These are phyloP conservation scores for Schoenoplectus triqueter DNA, from an alignment of 202 grass and related monocot species.

Conservation along the genomic window DNA sequence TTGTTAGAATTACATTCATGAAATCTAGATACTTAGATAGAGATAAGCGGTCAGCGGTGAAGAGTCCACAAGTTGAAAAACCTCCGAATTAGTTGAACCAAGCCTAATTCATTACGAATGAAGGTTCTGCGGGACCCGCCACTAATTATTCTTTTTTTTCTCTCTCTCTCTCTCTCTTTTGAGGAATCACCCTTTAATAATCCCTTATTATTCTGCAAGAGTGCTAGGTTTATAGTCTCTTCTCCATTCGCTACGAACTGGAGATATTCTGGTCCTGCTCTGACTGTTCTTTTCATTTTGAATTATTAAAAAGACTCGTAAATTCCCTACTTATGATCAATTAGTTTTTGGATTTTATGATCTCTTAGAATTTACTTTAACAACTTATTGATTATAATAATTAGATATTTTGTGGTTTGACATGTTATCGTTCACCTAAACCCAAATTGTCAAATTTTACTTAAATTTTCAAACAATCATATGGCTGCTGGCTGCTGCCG, in stretches of 20 bases:
- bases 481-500: neutral
- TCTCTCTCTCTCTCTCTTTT: too few species aligned
- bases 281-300: neutral
- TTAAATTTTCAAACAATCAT: neutral
- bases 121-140: conserved; percentile 12
- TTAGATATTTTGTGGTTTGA: neutral
- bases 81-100: neutral
- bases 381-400: neutral
- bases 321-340: neutral
- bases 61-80: neutral
- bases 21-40: too few species aligned
- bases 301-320: neutral
- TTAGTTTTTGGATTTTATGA: neutral
- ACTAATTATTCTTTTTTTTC: neutral
- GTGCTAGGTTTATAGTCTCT: neutral
- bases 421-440: neutral
- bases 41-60: too few species aligned
- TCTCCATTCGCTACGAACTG: neutral
- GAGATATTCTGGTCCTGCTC: neutral
- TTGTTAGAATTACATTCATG: too few species aligned
- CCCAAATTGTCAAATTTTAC: neutral
- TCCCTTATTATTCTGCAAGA: too few species aligned
- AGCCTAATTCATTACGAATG: too few species aligned
- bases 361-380: neutral
- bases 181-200: too few species aligned